Conservation (phyloP, 805 yeast species). For the Candida easanensis region DNA sequence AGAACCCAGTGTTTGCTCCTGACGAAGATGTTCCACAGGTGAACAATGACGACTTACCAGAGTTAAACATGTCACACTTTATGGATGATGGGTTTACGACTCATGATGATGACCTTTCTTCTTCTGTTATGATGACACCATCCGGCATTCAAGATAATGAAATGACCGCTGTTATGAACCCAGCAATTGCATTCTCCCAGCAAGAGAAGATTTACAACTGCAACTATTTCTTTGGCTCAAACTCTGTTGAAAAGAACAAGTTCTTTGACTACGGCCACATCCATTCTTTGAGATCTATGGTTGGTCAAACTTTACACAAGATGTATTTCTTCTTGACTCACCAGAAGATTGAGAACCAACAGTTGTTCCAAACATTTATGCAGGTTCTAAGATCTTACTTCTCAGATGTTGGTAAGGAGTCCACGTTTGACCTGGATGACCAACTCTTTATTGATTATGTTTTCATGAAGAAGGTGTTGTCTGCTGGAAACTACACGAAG, state of each 20-base stretch:
- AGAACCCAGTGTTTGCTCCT: constrained; percentile 17
- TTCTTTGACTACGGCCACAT: constrained; percentile 46
- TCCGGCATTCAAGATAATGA: constrained; percentile 30
- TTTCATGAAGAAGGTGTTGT: constrained; percentile 56
- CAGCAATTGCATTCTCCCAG: constrained; percentile 49
- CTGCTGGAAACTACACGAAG: constrained; percentile 58
- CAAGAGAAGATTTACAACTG: constrained; percentile 62
- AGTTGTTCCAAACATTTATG: constrained; percentile 57
- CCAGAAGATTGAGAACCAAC: constrained; percentile 60
- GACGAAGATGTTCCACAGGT: not conserved
- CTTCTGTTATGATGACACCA: constrained; percentile 33
- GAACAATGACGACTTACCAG: constrained; percentile 24
- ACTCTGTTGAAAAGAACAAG: constrained; percentile 40
- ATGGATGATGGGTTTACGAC: constrained; percentile 19
- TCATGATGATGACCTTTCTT: constrained; percentile 32
- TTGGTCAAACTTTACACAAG: constrained; percentile 65
- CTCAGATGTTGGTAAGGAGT: constrained; percentile 74
- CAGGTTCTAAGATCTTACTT: constrained; percentile 74
- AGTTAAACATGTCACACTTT: constrained; percentile 7
- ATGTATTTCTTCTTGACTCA: constrained; percentile 45
- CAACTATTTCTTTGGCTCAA: constrained; percentile 61
- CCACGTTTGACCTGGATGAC: constrained; percentile 55
- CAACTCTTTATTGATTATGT: constrained; percentile 51
- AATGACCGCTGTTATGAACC: constrained; percentile 47
- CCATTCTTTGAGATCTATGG: constrained; percentile 56